These are phyloP conservation scores for Malassezia slooffiae DNA, from an alignment of 1,284 basidiomycete genomes.

Conservation along the genomic window DNA sequence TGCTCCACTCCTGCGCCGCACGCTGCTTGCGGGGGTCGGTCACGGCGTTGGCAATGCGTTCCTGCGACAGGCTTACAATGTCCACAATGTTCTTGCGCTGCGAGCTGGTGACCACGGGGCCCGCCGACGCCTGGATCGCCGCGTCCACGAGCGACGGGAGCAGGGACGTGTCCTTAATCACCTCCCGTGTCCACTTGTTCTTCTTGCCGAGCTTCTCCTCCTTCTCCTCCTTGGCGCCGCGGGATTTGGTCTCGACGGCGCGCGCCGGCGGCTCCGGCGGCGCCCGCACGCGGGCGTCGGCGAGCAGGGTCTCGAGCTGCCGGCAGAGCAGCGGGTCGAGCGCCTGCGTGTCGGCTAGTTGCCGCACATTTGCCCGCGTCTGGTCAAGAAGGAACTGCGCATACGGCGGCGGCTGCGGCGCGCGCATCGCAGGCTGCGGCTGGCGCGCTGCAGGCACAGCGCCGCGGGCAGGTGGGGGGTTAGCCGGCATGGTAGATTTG, in stretches of 20 bases:
- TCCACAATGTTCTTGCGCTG: slow-evolving; percentile 20
- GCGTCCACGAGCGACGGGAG: slow-evolving; percentile 24
- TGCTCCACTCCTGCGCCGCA: slow-evolving; percentile 1
- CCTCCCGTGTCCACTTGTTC: slow-evolving; percentile 22
- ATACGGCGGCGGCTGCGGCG: slow-evolving; percentile 1
- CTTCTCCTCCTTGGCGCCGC: neutral
- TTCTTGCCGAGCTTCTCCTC: slow-evolving; percentile 16
- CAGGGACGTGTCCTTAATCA: slow-evolving; percentile 16
- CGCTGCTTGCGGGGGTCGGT: slow-evolving; percentile 22
- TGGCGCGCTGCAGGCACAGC: too few relatives aligned
- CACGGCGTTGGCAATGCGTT: slow-evolving; percentile 18
- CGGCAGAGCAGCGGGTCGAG: slow-evolving; percentile 9
- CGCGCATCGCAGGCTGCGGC: too few relatives aligned
- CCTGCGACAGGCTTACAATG: slow-evolving; percentile 19
- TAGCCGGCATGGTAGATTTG: too few relatives aligned
- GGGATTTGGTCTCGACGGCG: neutral
- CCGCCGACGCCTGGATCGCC: slow-evolving; percentile 16
- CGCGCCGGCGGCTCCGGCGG: neutral
- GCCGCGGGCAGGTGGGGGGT: too few relatives aligned
- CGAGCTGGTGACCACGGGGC: slow-evolving; percentile 16
- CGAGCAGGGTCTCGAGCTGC: slow-evolving; percentile 7
- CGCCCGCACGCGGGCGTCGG: neutral
- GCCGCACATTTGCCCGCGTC: slow-evolving; percentile 9
- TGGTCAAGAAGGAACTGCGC: slow-evolving; percentile 11
- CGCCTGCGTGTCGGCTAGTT: slow-evolving; percentile 5